Evolutionary conservation across 148 eudicot species (phyloP).

Genomic region (Pouteria glomerata): DNA sequence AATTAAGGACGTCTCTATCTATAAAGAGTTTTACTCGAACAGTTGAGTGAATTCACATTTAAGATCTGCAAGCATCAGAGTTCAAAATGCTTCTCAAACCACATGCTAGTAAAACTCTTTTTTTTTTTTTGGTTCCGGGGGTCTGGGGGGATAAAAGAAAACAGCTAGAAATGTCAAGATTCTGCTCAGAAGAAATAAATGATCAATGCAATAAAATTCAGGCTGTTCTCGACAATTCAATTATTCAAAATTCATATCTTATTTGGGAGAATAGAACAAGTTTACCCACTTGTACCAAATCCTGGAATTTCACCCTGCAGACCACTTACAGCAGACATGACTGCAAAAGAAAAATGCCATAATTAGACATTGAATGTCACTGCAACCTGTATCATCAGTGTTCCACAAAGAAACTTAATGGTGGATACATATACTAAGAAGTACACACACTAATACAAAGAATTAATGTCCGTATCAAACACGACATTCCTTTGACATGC

Average conservation of each 20-base stretch:
- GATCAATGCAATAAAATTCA: not conserved
- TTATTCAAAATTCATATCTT: not conserved
- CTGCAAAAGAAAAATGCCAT: conserved; percentile 39
- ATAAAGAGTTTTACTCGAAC: not conserved
- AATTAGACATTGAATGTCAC: not conserved
- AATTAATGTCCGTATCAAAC: too few species aligned
- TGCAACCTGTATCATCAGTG: not conserved
- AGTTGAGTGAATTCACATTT: not conserved
- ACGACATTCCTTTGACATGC: too few species aligned
- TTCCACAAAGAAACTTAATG: not conserved
- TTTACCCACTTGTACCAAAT: conserved; percentile 70
- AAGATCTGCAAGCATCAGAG: not conserved
- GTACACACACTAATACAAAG: too few species aligned
- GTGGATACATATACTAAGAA: too few species aligned
- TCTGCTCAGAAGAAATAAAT: not conserved
- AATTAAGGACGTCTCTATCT: not conserved
- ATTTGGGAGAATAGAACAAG: conserved; percentile 7
- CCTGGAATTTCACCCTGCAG: conserved; percentile 81
- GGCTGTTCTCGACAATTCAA: not conserved
- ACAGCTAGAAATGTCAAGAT: not conserved
- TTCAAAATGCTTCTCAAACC: not conserved
- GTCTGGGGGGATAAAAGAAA: not conserved
- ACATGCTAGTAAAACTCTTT: not conserved
- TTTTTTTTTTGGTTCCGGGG: too few species aligned
- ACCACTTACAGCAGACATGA: conserved; percentile 98